A percentile compares a stretch with the other conserved stretches of the same genome.
These are phyloP conservation scores for Phanerodontia chrysosporium DNA, from an alignment of 768 basidiomycete species.

Conservation along the genomic window DNA sequence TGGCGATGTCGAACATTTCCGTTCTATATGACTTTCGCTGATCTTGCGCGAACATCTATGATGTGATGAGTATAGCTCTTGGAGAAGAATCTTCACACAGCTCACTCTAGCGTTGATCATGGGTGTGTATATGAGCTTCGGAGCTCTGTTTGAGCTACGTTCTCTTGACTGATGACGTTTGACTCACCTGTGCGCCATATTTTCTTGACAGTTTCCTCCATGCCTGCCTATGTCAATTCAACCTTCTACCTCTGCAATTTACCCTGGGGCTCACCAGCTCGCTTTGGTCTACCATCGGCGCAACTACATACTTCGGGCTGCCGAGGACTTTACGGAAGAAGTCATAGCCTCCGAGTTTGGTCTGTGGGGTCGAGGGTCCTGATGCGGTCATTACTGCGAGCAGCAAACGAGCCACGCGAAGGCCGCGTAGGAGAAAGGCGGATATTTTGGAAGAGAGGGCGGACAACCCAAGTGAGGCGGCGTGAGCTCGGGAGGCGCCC, in stretches of 20 bases:
- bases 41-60: constrained; percentile 59
- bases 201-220: constrained; percentile 82
- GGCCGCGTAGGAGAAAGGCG: constrained; percentile 3
- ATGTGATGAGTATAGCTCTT: not conserved
- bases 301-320: constrained; percentile 85
- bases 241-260: not conserved
- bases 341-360: constrained; percentile 71
- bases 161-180: not conserved
- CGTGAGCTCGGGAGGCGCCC: not conserved
- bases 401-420: constrained; percentile 1
- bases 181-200: constrained; percentile 74
- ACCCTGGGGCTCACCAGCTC: constrained; percentile 66
- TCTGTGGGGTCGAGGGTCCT: not conserved
- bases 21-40: constrained; percentile 53
- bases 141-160: constrained; percentile 17
- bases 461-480: not conserved
- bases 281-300: constrained; percentile 98
- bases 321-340: constrained; percentile 79
- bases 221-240: constrained; percentile 46
- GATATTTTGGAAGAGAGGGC: not conserved
- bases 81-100: not conserved
- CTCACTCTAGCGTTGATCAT: constrained; percentile 93
- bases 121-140: constrained; percentile 85
- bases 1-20: constrained; percentile 60
- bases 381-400: not conserved